Evolutionary conservation across 345 rosid genomes (phyloP), one percentile per base, ranked within the genome.

Genomic region (Gossypium stocksii): DNA sequence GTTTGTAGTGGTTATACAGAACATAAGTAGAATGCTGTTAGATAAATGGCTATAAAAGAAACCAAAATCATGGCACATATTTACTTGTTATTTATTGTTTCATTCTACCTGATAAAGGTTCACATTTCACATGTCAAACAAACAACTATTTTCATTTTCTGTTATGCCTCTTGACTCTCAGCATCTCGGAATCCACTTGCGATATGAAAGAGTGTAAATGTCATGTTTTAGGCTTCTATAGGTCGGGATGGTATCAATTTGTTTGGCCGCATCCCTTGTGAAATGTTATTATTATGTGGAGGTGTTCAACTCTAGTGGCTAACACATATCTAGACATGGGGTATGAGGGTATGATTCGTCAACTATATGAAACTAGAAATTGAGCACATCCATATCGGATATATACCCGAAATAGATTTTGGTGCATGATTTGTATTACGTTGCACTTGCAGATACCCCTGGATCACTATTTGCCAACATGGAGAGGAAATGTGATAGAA

Each of bases 401-500:
- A 34, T 34, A 34, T 34, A 34, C 41, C 41, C 7, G 7, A 34
- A 34, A 34, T 7, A 1, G 73, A 11, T 44, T 15, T 52, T 70
- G 61, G 22, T 69, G 16, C 25, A 27, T 70, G 41, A 41, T 41
- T 66, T 75, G 16, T 43, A 12, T 48, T 15, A 22, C 44, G 7
- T 34, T 34, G 41, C 41, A 5, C 25, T 74, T 80, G 14, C 91
- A 90, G 97, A 89, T 90, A 74, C 97, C 98, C 45, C 85, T 90
- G 19, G 83, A 85, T 53, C 84, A 80, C 60, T 94, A 89, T 76
- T 77, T 90, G 75, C 97, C 97, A 77, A 90, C 97, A 68, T 92
- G 97, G 98, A 90, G 91, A 87, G 98, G 97, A 66, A 89, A 89
- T 17, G 91, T 92, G 29, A 94, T 92, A 74, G 93, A 94, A 80